Base-by-base conservation (phyloP, 768 basidiomycete genomes). In the Hypsizygus marmoreus region DNA sequence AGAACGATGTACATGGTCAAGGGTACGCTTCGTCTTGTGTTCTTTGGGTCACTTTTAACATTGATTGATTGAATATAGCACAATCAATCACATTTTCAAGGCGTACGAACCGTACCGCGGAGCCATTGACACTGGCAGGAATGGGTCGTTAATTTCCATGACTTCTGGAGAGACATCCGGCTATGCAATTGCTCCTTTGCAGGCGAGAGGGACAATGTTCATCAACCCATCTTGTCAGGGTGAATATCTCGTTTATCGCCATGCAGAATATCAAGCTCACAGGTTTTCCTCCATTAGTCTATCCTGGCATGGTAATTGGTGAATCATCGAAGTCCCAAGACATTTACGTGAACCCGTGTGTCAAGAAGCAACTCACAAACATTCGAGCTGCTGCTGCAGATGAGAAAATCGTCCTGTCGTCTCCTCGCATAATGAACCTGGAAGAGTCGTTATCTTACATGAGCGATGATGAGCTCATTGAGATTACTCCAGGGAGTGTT, bases 41-140 rank as follows among this genome's bases (percentile, higher is more conserved):
- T 43, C 9, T 47, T 23, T 26, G 6, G 26, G 7, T 31, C 28
- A 6, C 6, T 17, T 2, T 22, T 16, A 24, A 3, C 17, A 17
- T 25, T 53, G n/a, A 47, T 29, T 47, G 11, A 29, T 35, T 11
- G 11, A 13, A 23, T 24, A 9, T 43, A 74, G 72, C 37, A 74
- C 74, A n/a, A 71, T 78, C 45, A 76, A 75, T 49, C 76, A 78
- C 45, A 76, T 75, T 13, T 78, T 78, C 64, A 75, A 76, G 48
- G 74, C 61, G 1, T 78, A 78, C 40, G 70, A 73, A 40, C 65
- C 71, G 0, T 74, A 58, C 58, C 69, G 66, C 32, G 75, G 75
- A 3, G 58, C 57, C 7, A 70, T 76, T 24, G 74, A 76, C 43
- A 76, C 76, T 2, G 74, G 75, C 1, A 64, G 76, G 17, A 76